phyloP scores from a whole-genome alignment of 192 early-diverging fungal species.

The Jimgerdemannia lactiflua region DNA sequence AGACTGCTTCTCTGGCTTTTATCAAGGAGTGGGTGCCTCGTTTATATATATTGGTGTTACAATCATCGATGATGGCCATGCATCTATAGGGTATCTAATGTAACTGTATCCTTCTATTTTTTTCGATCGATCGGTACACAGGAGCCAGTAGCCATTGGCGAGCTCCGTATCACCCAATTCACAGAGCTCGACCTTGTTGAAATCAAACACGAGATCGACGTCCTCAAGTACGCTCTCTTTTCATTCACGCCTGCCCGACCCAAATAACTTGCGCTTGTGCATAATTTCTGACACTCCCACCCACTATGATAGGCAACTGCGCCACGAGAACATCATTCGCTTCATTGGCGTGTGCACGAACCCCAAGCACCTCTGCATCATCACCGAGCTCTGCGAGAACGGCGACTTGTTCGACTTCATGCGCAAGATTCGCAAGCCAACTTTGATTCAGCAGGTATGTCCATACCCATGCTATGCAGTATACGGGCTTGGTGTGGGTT shows the following conservation, averaged over 20 bases:
- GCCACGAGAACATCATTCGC: slow-evolving; percentile 71
- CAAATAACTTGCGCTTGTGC: background rate
- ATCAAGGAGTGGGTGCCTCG: slow-evolving; percentile 44
- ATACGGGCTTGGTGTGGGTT: background rate
- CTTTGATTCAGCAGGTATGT: slow-evolving; percentile 55
- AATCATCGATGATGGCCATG: background rate
- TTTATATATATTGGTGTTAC: background rate
- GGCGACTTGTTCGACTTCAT: slow-evolving; percentile 77
- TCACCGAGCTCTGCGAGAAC: slow-evolving; percentile 73
- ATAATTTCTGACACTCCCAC: too few relatives aligned
- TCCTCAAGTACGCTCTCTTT: slow-evolving; percentile 52
- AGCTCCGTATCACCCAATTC: slow-evolving; percentile 65
- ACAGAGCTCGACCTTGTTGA: slow-evolving; percentile 65
- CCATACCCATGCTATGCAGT: slow-evolving; percentile 18
- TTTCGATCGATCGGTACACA: slow-evolving; percentile 6
- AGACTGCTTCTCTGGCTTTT: slow-evolving; percentile 69
- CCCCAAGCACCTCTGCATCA: slow-evolving; percentile 61
- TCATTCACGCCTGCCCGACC: too few relatives aligned
- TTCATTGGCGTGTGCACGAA: slow-evolving; percentile 75
- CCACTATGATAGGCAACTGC: slow-evolving; percentile 46
- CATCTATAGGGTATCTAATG: background rate
- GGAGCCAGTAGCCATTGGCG: slow-evolving; percentile 70
- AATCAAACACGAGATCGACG: slow-evolving; percentile 74
- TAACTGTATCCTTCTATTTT: background rate
- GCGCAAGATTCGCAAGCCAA: slow-evolving; percentile 55